These are phyloP conservation scores for Phytophthora multivora DNA, from an alignment of 352 stramenopile genomes.

Conservation along the genomic window DNA sequence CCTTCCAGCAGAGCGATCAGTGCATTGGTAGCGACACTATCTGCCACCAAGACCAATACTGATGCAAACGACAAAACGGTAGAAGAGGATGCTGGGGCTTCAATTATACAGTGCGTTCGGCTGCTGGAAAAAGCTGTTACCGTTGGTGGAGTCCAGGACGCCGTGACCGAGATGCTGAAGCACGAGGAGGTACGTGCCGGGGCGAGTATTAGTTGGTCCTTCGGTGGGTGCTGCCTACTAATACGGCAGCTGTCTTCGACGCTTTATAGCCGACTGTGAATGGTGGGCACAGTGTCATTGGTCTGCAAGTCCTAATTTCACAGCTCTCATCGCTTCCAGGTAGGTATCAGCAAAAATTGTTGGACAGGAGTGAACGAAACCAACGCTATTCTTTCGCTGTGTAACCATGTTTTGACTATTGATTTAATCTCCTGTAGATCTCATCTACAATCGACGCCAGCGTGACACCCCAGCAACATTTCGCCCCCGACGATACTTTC, in stretches of 20 bases:
- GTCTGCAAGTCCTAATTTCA: slow-evolving; percentile 44
- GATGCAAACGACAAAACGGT: not conserved
- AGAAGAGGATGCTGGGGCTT: slow-evolving; percentile 39
- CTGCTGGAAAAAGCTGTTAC: slow-evolving; percentile 46
- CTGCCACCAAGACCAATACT: slow-evolving; percentile 14
- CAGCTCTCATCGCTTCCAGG: slow-evolving; percentile 56
- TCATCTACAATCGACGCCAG: slow-evolving; percentile 67
- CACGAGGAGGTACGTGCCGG: slow-evolving; percentile 32
- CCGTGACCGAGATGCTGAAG: slow-evolving; percentile 45
- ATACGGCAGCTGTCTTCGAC: too few species aligned
- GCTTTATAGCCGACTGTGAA: slow-evolving; percentile 4
- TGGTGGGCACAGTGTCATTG: slow-evolving; percentile 18
- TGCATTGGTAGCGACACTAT: slow-evolving; percentile 44
- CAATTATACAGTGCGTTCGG: slow-evolving; percentile 49
- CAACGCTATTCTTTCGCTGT: not conserved
- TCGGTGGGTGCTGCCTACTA: too few species aligned
- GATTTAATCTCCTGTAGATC: slow-evolving; percentile 30
- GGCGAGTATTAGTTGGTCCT: not conserved
- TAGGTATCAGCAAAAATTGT: slow-evolving; percentile 16
- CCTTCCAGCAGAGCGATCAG: slow-evolving; percentile 41
- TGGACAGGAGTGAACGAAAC: not conserved
- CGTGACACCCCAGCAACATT: slow-evolving; percentile 52
- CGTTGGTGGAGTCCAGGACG: slow-evolving; percentile 27
- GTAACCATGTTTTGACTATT: not conserved
- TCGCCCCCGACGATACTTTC: slow-evolving; percentile 51